These are phyloP conservation scores for Senna siamea DNA, from an alignment of 306 rosid genomes.

Conservation along the genomic window DNA sequence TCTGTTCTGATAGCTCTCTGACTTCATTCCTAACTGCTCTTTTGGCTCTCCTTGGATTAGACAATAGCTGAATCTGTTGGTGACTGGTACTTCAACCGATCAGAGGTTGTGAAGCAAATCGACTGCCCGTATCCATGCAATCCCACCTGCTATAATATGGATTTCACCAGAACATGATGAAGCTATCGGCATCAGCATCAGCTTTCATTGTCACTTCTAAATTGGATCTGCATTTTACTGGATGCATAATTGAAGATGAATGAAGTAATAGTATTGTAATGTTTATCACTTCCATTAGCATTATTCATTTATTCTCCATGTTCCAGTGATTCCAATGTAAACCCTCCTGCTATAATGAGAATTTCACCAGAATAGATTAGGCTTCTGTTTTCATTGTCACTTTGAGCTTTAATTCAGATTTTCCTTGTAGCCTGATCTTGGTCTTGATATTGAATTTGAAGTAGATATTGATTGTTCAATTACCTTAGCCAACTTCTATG, in stretches of 20 bases:
- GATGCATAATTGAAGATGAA: not conserved
- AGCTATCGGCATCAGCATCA: slow-evolving; percentile 7
- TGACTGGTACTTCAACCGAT: slow-evolving; percentile 74
- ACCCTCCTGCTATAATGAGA: not conserved
- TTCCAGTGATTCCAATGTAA: not conserved
- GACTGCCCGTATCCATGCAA: slow-evolving; percentile 90
- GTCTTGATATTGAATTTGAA: no score
- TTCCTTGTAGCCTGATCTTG: no score
- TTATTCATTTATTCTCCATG: not conserved
- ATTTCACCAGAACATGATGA: slow-evolving; percentile 48
- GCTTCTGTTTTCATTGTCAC: not conserved
- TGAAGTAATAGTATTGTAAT: not conserved
- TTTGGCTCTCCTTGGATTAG: slow-evolving; percentile 50
- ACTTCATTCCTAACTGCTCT: slow-evolving; percentile 14
- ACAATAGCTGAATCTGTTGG: slow-evolving; percentile 87
- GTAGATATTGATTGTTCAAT: no score
- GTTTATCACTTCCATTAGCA: not conserved
- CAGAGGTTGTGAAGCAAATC: slow-evolving; percentile 53
- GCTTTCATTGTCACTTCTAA: slow-evolving; percentile 18
- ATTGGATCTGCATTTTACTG: slow-evolving; percentile 24
- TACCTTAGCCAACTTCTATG: no score
- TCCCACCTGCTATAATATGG: slow-evolving; percentile 78
- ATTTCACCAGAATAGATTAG: not conserved
- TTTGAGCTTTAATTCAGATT: not conserved
- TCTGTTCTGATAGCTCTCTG: not conserved